Evolutionary conservation across 306 rosid genomes (phyloP).

Genomic region (Leucaena leucocephala): DNA sequence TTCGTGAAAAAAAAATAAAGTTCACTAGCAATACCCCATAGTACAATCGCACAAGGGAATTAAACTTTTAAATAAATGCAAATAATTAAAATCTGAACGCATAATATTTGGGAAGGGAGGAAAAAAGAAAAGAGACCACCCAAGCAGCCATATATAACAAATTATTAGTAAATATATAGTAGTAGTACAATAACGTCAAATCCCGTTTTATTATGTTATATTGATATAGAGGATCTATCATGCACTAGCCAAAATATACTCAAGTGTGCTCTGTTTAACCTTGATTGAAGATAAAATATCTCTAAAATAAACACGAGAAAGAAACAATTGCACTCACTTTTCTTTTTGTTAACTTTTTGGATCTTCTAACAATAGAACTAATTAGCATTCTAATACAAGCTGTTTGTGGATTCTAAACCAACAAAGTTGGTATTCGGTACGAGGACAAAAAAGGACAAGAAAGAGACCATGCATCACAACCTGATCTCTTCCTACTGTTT

Average conservation of each 20-base stretch:
- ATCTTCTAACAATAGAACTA: background rate
- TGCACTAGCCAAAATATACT: background rate
- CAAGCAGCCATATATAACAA: no score
- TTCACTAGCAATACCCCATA: no score
- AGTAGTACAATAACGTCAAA: no score
- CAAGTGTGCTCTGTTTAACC: background rate
- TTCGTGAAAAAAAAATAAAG: no score
- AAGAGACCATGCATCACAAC: slow-evolving; percentile 9
- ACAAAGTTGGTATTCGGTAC: background rate
- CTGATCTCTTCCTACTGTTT: slow-evolving; percentile 24
- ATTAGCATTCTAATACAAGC: background rate
- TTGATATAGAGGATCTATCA: background rate
- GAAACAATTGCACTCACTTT: background rate
- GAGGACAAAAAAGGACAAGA: background rate
- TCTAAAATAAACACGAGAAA: background rate
- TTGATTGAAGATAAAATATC: background rate
- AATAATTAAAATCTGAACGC: background rate
- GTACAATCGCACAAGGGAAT: no score
- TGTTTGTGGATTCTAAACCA: background rate
- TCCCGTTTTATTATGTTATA: background rate
- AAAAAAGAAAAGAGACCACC: no score
- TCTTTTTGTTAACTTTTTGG: background rate
- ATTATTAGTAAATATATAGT: no score
- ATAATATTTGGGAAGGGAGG: no score
- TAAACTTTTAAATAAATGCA: background rate